Evolutionary conservation across 2,329 filamentous ascomycete genomes (phyloP), one percentile per base, ranked within the genome.

Genomic region (Cytospora piceae): DNA sequence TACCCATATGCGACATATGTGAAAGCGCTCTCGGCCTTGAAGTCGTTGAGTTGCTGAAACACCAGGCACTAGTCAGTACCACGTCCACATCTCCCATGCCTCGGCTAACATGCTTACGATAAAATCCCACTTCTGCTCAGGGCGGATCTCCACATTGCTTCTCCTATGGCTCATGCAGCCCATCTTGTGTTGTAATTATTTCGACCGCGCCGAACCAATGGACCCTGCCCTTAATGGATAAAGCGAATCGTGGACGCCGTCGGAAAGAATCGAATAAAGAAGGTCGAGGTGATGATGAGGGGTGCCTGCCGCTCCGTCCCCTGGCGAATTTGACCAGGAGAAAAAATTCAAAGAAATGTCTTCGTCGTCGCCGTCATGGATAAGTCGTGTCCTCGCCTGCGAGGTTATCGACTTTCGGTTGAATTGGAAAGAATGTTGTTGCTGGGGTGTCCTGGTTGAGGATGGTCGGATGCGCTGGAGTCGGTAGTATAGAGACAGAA

Each of bases 91-190:
- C 14, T 31, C 49, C 27, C 27, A 22, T 14, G 31, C 58, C 53
- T 27, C 3, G 22, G 7, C 29, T 37, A 54, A 11, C 20, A 32
- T 63, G 79, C 90, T 74, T 80, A 93, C 91, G 75, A 98, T 94
- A 76, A 94, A 96, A 73, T 94, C 92, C 94, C 94, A 98, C 83
- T 93, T 91, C 80, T 95, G 92, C 78, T 97, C 94, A 67, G 91
- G 88, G 69, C 86, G 84, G 69, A 94, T 85, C 69, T 90, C 83
- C 70, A 82, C 84, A 74, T 82, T 76, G 74, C 90, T 90, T 65
- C 82, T 81, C 60, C 84, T 79, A 71, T 87, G 85, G 69, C 86
- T 85, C 71, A 86, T 81, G 74, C 88, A 91, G 71, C 85, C 83
- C 90, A 93, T 93, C 58, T 73, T 85, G 75, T 56, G 46, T 63